Evolutionary conservation across 495 filamentous ascomycete species (phyloP).

Genomic region (Aspergillus diversus): DNA sequence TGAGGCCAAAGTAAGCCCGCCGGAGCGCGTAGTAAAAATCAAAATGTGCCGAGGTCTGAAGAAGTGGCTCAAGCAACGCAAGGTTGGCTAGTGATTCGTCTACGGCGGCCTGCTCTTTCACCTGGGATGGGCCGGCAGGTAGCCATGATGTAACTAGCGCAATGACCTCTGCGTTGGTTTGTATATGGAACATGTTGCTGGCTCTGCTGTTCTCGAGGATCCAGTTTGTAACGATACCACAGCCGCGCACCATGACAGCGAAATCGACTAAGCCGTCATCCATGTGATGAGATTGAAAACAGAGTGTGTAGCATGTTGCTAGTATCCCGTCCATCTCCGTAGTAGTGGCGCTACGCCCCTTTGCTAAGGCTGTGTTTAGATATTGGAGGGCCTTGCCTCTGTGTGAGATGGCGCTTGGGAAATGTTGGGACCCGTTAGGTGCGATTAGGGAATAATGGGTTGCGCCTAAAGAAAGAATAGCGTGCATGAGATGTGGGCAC

Average conservation of each 20-base stretch:
- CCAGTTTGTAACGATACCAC: slow-evolving; percentile 55
- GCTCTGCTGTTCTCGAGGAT: slow-evolving; percentile 40
- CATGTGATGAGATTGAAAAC: slow-evolving; percentile 62
- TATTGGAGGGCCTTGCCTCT: slow-evolving; percentile 59
- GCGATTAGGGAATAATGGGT: slow-evolving; percentile 51
- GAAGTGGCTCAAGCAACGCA: slow-evolving; percentile 2
- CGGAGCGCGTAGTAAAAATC: slow-evolving; percentile 28
- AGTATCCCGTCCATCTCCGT: slow-evolving; percentile 52
- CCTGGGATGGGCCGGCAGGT: slow-evolving; percentile 30
- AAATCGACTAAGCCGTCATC: slow-evolving; percentile 64
- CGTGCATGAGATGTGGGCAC: slow-evolving; percentile 53
- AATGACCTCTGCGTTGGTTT: slow-evolving; percentile 37
- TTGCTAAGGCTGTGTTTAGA: slow-evolving; percentile 50
- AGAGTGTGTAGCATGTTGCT: slow-evolving; percentile 61
- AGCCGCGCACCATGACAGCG: slow-evolving; percentile 64
- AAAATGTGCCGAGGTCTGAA: slow-evolving; percentile 10
- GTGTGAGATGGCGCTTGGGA: slow-evolving; percentile 51
- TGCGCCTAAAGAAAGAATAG: slow-evolving; percentile 60
- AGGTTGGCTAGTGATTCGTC: slow-evolving; percentile 1
- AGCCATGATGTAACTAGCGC: slow-evolving; percentile 34
- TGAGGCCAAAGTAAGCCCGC: slow-evolving; percentile 21
- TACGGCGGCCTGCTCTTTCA: slow-evolving; percentile 36
- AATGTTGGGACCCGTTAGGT: slow-evolving; percentile 25
- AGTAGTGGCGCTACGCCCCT: slow-evolving; percentile 30
- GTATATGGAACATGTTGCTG: slow-evolving; percentile 51